Evolutionary conservation across 2,329 filamentous ascomycete species (phyloP), one percentile per base, ranked within the genome.

Genomic region (Paraconiothyrium sp.): DNA sequence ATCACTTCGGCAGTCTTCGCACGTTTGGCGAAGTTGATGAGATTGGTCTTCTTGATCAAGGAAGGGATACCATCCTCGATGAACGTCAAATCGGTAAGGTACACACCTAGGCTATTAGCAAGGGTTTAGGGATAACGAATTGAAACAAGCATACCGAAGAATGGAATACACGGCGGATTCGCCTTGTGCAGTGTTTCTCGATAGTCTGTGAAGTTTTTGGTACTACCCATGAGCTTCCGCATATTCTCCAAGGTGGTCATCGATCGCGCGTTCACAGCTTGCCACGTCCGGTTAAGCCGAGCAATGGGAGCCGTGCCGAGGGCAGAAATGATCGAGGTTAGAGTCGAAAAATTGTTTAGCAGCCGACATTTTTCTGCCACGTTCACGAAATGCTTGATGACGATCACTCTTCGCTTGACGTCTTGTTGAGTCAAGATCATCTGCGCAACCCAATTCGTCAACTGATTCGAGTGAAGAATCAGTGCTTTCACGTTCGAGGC

Each of bases 361-460:
- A 82, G 76, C 56, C 95, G 94, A 76, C 95, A 99, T 92, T 96
- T 97, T 92, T 99, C 95, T 64, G 95, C 95, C 63, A 99, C 93
- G 41, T 92, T 88, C 62, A 99, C 93, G 81, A 98, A 99, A 78
- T 98, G 95, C 79, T 98, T 98, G 80, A 99, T 97, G 48, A 99
- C 95, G 37, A 97, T 92, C 30, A 98, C 94, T 70, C 95, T 89
- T 79, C 97, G 96, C 84, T 95, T 97, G 65, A 97, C 92, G 76
- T 99, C 95, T 71, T 90, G 88, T 79, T 99, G 95, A 0, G 91
- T 94, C 64, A 99, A 81, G 69, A 99, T 98, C 95, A 99, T 98
- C 79, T 98, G 94, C 34, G 95, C 95, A 54, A 98, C 95, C 95
- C 95, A 99, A 77, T 98, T 99, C 6, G 95, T 99, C 84, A 99